A percentile compares a stretch with the other conserved stretches of the same genome.
Conservation (phyloP, 306 rosid genomes). For the Castanea mollissima region DNA sequence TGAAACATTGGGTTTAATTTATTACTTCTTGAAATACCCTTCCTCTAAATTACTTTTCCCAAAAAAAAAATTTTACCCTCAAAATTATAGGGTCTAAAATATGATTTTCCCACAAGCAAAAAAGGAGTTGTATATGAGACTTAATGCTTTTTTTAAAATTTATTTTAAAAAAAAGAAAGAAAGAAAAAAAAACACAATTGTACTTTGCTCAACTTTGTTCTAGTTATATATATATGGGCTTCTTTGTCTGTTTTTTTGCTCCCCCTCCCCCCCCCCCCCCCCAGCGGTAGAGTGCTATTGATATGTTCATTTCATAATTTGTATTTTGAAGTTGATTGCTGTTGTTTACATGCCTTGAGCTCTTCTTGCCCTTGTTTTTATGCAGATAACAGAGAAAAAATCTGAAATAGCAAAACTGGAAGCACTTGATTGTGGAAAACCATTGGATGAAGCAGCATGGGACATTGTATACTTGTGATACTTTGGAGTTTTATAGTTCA, state of each 20-base stretch:
- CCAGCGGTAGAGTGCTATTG: not conserved
- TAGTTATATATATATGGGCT: not conserved
- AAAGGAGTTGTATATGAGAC: too few relatives aligned
- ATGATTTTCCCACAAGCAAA: too few relatives aligned
- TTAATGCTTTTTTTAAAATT: too few relatives aligned
- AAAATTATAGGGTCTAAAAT: too few relatives aligned
- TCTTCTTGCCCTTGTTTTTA: not conserved
- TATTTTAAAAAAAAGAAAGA: too few relatives aligned
- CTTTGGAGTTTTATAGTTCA: not conserved
- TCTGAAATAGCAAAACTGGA: constrained; percentile 61
- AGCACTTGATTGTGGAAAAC: constrained; percentile 81
- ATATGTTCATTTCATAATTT: not conserved
- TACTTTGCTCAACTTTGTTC: not conserved
- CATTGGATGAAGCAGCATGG: constrained; percentile 93
- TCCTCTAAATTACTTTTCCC: too few relatives aligned
- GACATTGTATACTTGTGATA: constrained; percentile 53
- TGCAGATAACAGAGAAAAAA: constrained; percentile 71
- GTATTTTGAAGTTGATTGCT: not conserved
- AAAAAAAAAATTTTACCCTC: too few relatives aligned
- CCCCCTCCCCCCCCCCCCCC: too few relatives aligned
- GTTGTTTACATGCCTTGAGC: not conserved
- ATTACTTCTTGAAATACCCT: too few relatives aligned
- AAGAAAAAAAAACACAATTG: not conserved
- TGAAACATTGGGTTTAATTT: too few relatives aligned
- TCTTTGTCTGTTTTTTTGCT: not conserved